phyloP scores from a whole-genome alignment of 1,284 basidiomycete genomes.

The Apiotrichum siamense region DNA sequence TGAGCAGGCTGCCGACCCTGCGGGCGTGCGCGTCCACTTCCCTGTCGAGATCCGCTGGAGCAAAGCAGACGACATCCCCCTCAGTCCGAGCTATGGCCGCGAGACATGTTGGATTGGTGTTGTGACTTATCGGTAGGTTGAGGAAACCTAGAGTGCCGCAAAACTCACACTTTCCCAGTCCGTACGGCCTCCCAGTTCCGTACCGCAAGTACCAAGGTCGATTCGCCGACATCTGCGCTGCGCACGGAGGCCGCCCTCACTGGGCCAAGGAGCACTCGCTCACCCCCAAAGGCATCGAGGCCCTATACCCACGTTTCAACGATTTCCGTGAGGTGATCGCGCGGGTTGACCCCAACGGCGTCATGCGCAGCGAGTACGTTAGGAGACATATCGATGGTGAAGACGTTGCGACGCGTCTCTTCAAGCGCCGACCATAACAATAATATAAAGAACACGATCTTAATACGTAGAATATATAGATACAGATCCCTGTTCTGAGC shows the following conservation, averaged over 20 bases:
- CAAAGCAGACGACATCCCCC: conserved; percentile 83
- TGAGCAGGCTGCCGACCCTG: conserved; percentile 59
- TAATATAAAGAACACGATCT: too few relatives aligned
- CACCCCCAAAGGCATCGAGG: conserved; percentile 59
- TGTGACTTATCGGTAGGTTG: conserved; percentile 66
- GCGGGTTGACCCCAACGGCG: conserved; percentile 69
- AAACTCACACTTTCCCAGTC: conserved; percentile 36
- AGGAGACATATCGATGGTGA: conserved; percentile 52
- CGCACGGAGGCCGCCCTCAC: conserved; percentile 79
- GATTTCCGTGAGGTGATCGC: conserved; percentile 69
- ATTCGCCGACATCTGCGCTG: conserved; percentile 70
- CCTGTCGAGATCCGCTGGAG: conserved; percentile 91
- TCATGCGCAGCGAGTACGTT: conserved; percentile 59
- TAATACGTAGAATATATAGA: conserved; percentile 5
- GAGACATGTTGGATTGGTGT: conserved; percentile 92
- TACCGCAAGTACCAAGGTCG: conserved; percentile 73
- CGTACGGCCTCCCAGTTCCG: conserved; percentile 81
- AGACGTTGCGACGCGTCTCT: conserved; percentile 33
- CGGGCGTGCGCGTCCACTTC: conserved; percentile 81
- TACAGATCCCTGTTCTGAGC: not conserved
- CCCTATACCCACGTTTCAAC: conserved; percentile 74
- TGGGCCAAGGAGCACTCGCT: conserved; percentile 93
- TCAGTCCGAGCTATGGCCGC: conserved; percentile 76
- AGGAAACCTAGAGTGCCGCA: too few relatives aligned
- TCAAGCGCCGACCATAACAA: conserved; percentile 25